These are phyloP conservation scores for Amaranthus hypochondriacus DNA, from an alignment of 148 eudicot genomes.

Conservation along the genomic window DNA sequence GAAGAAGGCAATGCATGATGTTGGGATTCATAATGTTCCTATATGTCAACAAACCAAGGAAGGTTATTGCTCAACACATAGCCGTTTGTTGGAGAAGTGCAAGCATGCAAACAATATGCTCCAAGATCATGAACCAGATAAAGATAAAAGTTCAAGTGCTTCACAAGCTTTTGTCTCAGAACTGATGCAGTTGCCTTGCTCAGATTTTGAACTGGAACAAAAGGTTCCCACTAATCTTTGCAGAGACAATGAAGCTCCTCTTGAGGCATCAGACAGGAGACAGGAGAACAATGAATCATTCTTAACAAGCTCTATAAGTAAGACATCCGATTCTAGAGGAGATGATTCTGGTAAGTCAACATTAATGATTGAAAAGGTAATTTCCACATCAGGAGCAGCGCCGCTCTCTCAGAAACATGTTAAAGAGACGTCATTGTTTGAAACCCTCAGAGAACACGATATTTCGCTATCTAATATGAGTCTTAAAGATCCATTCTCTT, in stretches of 20 bases:
- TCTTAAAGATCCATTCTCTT: constrained; percentile 24
- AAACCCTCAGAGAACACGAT: constrained; percentile 22
- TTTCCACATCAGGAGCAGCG: constrained; percentile 17
- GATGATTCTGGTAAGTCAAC: constrained; percentile 11
- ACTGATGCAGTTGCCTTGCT: constrained; percentile 16
- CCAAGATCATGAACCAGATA: constrained; percentile 7
- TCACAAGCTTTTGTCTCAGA: constrained; percentile 16
- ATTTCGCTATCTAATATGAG: constrained; percentile 19
- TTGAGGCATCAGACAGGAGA: constrained; percentile 15
- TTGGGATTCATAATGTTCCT: constrained; percentile 12
- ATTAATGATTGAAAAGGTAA: constrained; percentile 4
- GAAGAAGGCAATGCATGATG: constrained; percentile 18
- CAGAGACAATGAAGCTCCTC: constrained; percentile 15
- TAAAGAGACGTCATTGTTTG: constrained; percentile 16
- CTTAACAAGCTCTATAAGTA: constrained; percentile 5
- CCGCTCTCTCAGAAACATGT: constrained; percentile 22
- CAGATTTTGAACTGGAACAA: constrained; percentile 16
- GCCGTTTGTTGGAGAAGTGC: constrained; percentile 16
- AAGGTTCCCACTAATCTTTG: constrained; percentile 10
- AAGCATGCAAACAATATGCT: constrained; percentile 20
- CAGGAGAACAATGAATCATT: constrained; percentile 5
- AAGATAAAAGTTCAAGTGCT: constrained; percentile 8
- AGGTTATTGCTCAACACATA: constrained; percentile 17
- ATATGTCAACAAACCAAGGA: constrained; percentile 17
- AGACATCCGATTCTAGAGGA: constrained; percentile 4